Percentiles rank a stretch among this genome's conserved stretches.
These are phyloP conservation scores for Porogramme epimiltina DNA, from an alignment of 1,284 basidiomycete genomes.

Conservation along the genomic window DNA sequence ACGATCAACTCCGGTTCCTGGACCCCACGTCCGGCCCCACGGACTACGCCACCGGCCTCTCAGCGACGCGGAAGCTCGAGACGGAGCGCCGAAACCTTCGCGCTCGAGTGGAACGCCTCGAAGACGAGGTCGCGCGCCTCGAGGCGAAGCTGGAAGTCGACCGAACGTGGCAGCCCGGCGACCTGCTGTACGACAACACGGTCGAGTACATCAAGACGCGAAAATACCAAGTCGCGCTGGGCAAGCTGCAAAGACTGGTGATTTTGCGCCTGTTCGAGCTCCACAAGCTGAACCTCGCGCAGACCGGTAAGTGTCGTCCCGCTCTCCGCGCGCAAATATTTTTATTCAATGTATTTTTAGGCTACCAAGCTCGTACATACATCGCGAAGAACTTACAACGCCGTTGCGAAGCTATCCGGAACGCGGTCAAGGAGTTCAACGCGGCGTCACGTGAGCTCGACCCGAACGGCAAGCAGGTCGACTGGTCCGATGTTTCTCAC, in stretches of 20 bases:
- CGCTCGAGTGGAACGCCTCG: background rate
- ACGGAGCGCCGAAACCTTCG: background rate
- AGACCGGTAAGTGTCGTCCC: constrained; percentile 22
- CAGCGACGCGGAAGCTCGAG: background rate
- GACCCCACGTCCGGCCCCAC: background rate
- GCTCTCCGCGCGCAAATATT: background rate
- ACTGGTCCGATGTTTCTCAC: constrained; percentile 33
- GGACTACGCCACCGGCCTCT: background rate
- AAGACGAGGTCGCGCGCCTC: background rate
- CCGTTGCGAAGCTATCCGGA: constrained; percentile 25
- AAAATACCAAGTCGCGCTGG: constrained; percentile 26
- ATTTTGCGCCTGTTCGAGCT: constrained; percentile 33
- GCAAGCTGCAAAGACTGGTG: constrained; percentile 30
- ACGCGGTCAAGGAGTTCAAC: constrained; percentile 30
- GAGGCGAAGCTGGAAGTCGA: constrained; percentile 12
- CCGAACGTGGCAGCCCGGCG: constrained; percentile 24
- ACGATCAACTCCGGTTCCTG: background rate
- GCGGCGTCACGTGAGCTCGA: constrained; percentile 20
- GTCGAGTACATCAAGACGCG: constrained; percentile 18
- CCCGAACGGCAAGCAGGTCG: constrained; percentile 26
- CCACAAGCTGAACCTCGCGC: constrained; percentile 29
- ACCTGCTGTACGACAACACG: constrained; percentile 14
- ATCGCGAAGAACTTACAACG: constrained; percentile 30
- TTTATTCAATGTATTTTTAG: constrained; percentile 9
- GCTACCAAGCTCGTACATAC: constrained; percentile 21